Evolutionary conservation across 2,329 filamentous ascomycete genomes (phyloP).

Genomic region (Fusarium paranaense): DNA sequence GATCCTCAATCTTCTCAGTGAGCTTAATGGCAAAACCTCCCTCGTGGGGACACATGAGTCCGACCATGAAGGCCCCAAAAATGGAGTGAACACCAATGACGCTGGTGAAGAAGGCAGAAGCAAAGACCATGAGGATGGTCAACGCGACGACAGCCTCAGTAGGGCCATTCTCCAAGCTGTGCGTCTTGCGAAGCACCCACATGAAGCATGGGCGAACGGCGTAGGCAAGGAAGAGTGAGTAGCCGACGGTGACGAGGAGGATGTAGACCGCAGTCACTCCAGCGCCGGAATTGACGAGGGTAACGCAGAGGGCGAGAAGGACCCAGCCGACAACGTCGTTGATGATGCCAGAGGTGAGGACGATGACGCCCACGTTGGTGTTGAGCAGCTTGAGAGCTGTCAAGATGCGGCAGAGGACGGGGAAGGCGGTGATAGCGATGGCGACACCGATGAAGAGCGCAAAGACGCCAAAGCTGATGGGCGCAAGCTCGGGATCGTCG

Average conservation of each 20-base stretch:
- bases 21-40: conserved; percentile 89
- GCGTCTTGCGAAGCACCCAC: conserved; percentile 77
- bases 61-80: conserved; percentile 90
- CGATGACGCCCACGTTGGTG: conserved; percentile 86
- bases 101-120: conserved; percentile 85
- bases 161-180: conserved; percentile 86
- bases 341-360: conserved; percentile 87
- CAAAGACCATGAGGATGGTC: conserved; percentile 81
- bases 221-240: conserved; percentile 78
- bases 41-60: conserved; percentile 88
- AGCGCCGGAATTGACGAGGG: conserved; percentile 86
- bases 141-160: conserved; percentile 85
- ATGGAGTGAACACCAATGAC: conserved; percentile 92
- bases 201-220: conserved; percentile 80
- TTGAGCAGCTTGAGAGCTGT: conserved; percentile 82
- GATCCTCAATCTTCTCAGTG: conserved; percentile 92
- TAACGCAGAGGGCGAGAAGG: conserved; percentile 91
- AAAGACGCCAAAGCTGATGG: conserved; percentile 65
- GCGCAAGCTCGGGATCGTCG: conserved; percentile 50
- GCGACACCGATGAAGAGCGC: conserved; percentile 86
- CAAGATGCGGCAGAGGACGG: neutral
- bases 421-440: conserved; percentile 74
- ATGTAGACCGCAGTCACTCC: conserved; percentile 70
- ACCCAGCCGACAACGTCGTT: conserved; percentile 86
- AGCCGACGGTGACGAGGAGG: neutral